Evolutionary conservation across 2,329 filamentous ascomycete genomes (phyloP).

Genomic region (Furcasterigmium furcatum): DNA sequence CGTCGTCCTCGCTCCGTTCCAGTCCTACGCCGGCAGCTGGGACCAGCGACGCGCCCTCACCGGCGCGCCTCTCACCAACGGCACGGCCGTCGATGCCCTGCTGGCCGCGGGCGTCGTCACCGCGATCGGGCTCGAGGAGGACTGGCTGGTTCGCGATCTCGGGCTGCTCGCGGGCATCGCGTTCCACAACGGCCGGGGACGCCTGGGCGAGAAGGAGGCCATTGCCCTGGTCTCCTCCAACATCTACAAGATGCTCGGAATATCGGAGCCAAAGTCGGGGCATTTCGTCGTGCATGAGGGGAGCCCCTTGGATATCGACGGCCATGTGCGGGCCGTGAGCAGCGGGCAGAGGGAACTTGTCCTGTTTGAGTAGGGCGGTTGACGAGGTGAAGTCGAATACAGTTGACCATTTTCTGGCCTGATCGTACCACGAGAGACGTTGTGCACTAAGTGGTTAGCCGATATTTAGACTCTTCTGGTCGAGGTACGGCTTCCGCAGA

Average conservation of each 20-base stretch:
- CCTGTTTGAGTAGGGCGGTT: constrained; percentile 25
- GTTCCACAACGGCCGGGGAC: constrained; percentile 52
- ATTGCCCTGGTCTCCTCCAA: constrained; percentile 55
- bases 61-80: constrained; percentile 64
- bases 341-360: constrained; percentile 33
- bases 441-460: too few species aligned
- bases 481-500: too few species aligned
- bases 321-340: constrained; percentile 50
- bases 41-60: constrained; percentile 59
- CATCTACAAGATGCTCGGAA: constrained; percentile 54
- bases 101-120: constrained; percentile 55
- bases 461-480: too few species aligned
- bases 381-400: neutral
- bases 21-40: constrained; percentile 53
- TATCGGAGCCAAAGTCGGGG: constrained; percentile 26
- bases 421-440: too few species aligned
- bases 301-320: constrained; percentile 57
- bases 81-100: constrained; percentile 56
- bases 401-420: too few species aligned
- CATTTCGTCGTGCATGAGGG: constrained; percentile 65
- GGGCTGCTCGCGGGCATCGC: constrained; percentile 58
- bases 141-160: constrained; percentile 60
- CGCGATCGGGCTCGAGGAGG: constrained; percentile 57
- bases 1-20: constrained; percentile 58
- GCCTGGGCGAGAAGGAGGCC: constrained; percentile 50